Percentiles rank a stretch among this genome's conserved stretches.
Evolutionary conservation across 495 filamentous ascomycete genomes (phyloP).

Genomic region (Trichoderma parareesei): DNA sequence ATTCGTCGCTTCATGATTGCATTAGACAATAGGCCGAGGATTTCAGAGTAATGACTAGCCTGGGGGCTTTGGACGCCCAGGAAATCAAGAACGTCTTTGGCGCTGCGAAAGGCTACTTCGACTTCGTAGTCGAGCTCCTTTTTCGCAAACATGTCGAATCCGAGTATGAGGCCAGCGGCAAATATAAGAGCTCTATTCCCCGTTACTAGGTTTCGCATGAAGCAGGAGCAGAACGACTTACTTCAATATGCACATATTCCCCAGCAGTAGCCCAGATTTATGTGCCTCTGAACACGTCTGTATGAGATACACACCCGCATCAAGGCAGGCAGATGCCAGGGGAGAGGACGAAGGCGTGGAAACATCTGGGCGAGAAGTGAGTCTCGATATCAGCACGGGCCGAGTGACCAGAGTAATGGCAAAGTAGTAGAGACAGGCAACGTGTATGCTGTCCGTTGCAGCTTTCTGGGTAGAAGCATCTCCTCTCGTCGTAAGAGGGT

Average conservation of each 20-base stretch:
- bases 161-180: slow-evolving; percentile 16
- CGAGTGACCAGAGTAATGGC: slow-evolving; percentile 18
- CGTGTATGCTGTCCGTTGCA: slow-evolving; percentile 15
- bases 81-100: slow-evolving; percentile 13
- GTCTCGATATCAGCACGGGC: slow-evolving; percentile 16
- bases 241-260: slow-evolving; percentile 12
- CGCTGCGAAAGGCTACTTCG: slow-evolving; percentile 12
- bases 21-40: slow-evolving; percentile 15
- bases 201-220: background rate
- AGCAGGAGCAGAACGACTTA: background rate
- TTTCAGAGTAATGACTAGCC: slow-evolving; percentile 15
- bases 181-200: slow-evolving; percentile 13
- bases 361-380: background rate
- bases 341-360: slow-evolving; percentile 3
- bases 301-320: slow-evolving; percentile 12
- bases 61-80: slow-evolving; percentile 13
- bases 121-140: slow-evolving; percentile 11
- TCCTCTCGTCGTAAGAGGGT: background rate
- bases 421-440: slow-evolving; percentile 19
- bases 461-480: background rate
- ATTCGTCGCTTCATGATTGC: slow-evolving; percentile 13
- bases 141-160: slow-evolving; percentile 16
- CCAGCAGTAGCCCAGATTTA: background rate
- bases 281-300: slow-evolving; percentile 13
- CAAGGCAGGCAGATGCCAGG: slow-evolving; percentile 10